Base-by-base conservation (phyloP, 306 rosid species). In the Lathyrus tuberosus region DNA sequence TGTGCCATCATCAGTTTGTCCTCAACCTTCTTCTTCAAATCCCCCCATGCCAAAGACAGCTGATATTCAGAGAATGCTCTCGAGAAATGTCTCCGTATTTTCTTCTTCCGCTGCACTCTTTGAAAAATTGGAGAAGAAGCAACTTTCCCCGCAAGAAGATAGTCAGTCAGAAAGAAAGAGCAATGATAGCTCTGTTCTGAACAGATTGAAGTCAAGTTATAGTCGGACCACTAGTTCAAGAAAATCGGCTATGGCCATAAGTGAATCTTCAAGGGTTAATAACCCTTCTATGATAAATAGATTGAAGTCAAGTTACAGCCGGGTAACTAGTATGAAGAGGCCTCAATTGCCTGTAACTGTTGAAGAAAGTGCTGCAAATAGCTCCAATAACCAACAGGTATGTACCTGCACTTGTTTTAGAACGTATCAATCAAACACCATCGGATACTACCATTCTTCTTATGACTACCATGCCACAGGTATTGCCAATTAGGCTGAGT, bases 51-150 rank as follows among this genome's bases (percentile, higher is more conserved):
- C 72, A 53, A 80, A 81, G 72, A 72, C 68, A 67, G 26, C 77
- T 67, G 74, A 73, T 42, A 71, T 88, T 72, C 85, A 79, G 44
- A 85, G 90, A 75, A 79, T 82, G 43, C 94, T 88, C 61, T 85
- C 90, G 37, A 88, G 90, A 78, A 85, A 79, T 28, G 95, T 87
- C 12, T 94, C 99, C 24, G 97, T 88, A 17, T 93, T 93, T 83
- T 93, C 97, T 71, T 94, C 97, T 72, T 94, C 99, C 6, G 96
- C 99, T 37, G 99, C 99, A 35, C 89, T 91, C 73, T 94, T 88
- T 67, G 91, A 91, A 78, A 94, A 91, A 76, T 80, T 90, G 65
- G 84, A 85, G 71, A 84, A 62, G 82, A 96, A 94, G 67, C 85
- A 64, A 63, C 54, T 63, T 67, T 60, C 77, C 67, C 26, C 76